A percentile compares a stretch with the other conserved stretches of the same genome.
Evolutionary conservation across 768 basidiomycete species (phyloP).

Genomic region (Tephrocybe sp.): DNA sequence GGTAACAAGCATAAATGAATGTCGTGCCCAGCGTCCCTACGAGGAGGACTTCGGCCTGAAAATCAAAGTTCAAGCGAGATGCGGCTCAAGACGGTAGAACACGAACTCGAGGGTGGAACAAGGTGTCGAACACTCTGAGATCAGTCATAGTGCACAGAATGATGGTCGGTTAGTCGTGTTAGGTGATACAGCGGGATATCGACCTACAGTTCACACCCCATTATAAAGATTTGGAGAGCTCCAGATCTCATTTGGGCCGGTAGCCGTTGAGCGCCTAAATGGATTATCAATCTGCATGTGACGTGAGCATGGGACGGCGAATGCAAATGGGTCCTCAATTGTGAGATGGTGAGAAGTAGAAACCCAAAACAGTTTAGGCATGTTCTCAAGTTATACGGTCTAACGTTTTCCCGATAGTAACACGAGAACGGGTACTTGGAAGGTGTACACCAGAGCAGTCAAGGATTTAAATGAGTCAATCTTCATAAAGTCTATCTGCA

Average conservation of each 20-base stretch:
- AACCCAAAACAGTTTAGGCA: no score
- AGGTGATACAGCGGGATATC: no score
- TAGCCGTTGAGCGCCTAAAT: not conserved
- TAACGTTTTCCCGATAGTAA: slow-evolving; percentile 1
- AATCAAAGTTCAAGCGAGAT: not conserved
- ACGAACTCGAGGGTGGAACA: slow-evolving; percentile 3
- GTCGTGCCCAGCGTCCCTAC: slow-evolving; percentile 13
- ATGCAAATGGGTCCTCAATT: not conserved
- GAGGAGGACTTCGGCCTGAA: slow-evolving; percentile 10
- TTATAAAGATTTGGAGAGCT: no score
- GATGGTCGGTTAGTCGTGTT: no score
- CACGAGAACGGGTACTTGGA: not conserved
- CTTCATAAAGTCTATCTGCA: slow-evolving; percentile 9
- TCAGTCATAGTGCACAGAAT: no score
- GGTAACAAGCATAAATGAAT: slow-evolving; percentile 30
- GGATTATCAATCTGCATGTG: not conserved
- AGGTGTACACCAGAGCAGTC: not conserved
- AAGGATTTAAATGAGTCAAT: not conserved
- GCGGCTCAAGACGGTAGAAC: not conserved
- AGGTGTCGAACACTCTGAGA: not conserved
- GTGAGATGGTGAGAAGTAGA: not conserved
- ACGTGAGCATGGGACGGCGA: not conserved
- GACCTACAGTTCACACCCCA: no score
- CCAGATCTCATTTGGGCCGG: not conserved
- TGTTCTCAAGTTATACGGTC: no score